Conservation (phyloP, 2,329 filamentous ascomycete genomes). For the Clarireedia hainanense region DNA sequence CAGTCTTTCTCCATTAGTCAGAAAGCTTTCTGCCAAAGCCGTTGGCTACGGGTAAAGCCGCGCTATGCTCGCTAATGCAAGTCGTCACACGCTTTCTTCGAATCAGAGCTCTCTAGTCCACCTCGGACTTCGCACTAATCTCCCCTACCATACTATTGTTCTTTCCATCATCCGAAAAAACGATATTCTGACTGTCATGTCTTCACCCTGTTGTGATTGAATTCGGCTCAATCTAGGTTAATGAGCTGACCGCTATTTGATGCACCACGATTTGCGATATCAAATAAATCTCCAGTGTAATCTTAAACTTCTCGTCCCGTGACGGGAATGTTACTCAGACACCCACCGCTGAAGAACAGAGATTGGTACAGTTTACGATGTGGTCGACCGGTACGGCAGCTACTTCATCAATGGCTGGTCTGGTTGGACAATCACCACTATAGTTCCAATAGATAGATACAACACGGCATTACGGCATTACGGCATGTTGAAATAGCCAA, state of each 20-base stretch:
- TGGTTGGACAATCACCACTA: background rate
- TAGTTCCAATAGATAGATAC: too few relatives aligned
- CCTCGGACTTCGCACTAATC: too few relatives aligned
- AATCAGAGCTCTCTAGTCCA: conserved; percentile 4
- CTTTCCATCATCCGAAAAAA: background rate
- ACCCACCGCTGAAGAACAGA: background rate
- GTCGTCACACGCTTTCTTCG: conserved; percentile 7
- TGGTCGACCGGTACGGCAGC: background rate
- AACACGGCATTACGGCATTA: background rate
- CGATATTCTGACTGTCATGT: conserved; percentile 3
- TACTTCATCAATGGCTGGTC: background rate
- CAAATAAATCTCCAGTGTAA: background rate
- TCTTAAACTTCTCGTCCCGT: background rate
- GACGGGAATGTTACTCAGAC: background rate
- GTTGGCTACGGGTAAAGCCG: conserved; percentile 11
- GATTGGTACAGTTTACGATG: background rate
- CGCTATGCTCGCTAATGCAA: conserved; percentile 7
- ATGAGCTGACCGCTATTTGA: conserved; percentile 21
- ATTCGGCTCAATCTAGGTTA: conserved; percentile 26
- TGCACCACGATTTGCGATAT: conserved; percentile 18
- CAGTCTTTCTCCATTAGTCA: background rate
- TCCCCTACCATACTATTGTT: too few relatives aligned
- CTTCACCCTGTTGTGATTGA: conserved; percentile 8
- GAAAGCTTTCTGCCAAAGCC: background rate
- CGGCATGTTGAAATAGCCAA: background rate